Evolutionary conservation across 768 basidiomycete species (phyloP), one percentile per base, ranked within the genome.

Genomic region (Podaxis mareebaensis): DNA sequence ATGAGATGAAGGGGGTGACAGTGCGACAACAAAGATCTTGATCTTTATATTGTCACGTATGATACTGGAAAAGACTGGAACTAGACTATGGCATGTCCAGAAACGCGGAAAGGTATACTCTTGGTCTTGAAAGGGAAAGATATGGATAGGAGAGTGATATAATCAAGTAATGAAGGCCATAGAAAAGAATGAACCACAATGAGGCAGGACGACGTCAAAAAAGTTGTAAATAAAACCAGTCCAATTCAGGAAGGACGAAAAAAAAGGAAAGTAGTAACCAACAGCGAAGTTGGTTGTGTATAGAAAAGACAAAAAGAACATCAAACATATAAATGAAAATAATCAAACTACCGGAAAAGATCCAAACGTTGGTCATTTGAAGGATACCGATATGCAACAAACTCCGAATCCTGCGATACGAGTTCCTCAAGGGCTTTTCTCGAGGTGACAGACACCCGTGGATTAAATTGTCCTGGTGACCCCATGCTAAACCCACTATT

Each of bases 361-460:
- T 88, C 87, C 66, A 90, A 69, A 42, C 82, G 85, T 67, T 91
- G 88, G 67, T 90, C 88, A 66, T 81, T 84, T 13, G 92, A 93
- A 6, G 93, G 93, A 73, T 95, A 95, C 44, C 92, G 86, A 72
- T 94, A 93, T 3, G 92, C 91, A 64, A 94, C 87, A 70, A 95
- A 94, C 17, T 93, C 90, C 3, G 84, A 75, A 72, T 93, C 92
- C 74, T 91, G 93, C n/a, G 88, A 82, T n/a, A 95, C 91, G 22
- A 92, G 80, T 67, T 89, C 86, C 68, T 91, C 90, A 60, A 92
- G 79, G 53, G 86, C 86, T 77, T 87, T 92, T 61, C 88, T 83
- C 17, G 89, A 87, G 10, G 81, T 80, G 20, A 86, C 77, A 46
- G 89, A 90, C 79, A 87, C 79, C 58, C 89, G 81, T 33, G 68